Conservation (phyloP, 1,284 basidiomycete species). For the Puccinia triticina region DNA sequence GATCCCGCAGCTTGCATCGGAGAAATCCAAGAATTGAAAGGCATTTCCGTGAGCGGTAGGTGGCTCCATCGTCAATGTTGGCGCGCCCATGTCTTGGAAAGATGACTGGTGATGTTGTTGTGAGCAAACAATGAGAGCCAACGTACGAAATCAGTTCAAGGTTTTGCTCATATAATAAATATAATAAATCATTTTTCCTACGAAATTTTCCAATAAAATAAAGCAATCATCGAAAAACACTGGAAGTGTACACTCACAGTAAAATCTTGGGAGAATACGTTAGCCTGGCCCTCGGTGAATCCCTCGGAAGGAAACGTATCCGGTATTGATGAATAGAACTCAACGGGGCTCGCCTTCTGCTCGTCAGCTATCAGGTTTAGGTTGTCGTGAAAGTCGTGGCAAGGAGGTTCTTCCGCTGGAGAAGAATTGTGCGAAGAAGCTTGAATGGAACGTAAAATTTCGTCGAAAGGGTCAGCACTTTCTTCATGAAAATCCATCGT, state of each 20-base stretch:
- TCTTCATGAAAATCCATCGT: constrained; percentile 47
- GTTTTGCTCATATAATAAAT: not conserved
- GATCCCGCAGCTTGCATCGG: constrained; percentile 12
- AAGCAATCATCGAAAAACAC: not conserved
- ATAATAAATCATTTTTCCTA: not conserved
- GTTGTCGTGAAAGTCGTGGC: constrained; percentile 1
- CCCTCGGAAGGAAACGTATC: constrained; percentile 21
- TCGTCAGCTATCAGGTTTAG: constrained; percentile 11
- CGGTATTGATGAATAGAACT: constrained; percentile 19
- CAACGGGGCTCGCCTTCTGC: not conserved
- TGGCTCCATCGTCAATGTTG: constrained; percentile 44
- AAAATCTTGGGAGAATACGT: not conserved
- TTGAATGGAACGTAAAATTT: constrained; percentile 35
- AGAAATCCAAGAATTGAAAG: constrained; percentile 32
- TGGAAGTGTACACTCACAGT: constrained; percentile 3
- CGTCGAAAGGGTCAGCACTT: constrained; percentile 44
- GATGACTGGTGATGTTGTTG: constrained; percentile 19
- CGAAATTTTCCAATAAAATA: not conserved
- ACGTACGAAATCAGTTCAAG: not conserved
- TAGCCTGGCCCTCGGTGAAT: not conserved
- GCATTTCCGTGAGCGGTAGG: constrained; percentile 35
- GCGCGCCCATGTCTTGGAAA: constrained; percentile 38
- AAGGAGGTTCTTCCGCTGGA: constrained; percentile 13
- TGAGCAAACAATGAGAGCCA: not conserved
- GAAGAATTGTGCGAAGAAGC: constrained; percentile 32